Base-by-base conservation (phyloP, 176 grass and related monocot species). In the Oryza glumipatula region DNA sequence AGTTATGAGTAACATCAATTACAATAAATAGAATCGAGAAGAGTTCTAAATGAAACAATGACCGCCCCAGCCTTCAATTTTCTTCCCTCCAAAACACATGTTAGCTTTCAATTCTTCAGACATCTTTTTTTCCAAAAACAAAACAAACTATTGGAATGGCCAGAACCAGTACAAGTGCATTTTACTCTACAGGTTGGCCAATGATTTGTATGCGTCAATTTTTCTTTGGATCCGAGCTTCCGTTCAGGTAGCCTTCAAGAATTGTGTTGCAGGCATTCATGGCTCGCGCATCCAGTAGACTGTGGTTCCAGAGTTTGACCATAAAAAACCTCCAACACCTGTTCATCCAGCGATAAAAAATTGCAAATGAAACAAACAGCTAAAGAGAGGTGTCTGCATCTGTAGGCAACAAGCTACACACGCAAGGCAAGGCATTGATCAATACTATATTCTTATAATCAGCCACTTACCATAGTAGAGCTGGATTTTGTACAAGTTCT, bases 241-340 rank as follows among this genome's bases (percentile, higher is more conserved):
- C 96, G 12, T 86, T 79, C 86, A 88, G 88, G 43, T 68, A 92
- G 39, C 79, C 83, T 88, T 99, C 86, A 51, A 99, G 94, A 77
- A 99, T 92, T 41, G 77, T 68, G 36, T 81, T 92, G 80, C 94
- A 99, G 9, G 83, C 86, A 65, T 96, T 87, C 91, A 99, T 96
- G 39, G 91, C 75, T 5, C 86, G 92, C 10, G 90, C 90, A 82
- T 99, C 97, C 73, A 99, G 84, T 30, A 99, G 86, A 76, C 84
- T 94, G 74, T 99, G 97, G 76, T 99, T 99, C 92, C 97, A 99
- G 28, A 99, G 89, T 89, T 99, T 99, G 73, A 96, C 91, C 94
- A 99, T 99, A 74, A 99, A 89, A 64, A 94, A 84, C 61, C 86
- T 92, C 94, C 97, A 99, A 26, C 88, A 83, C 96, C 96, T 99